Evolutionary conservation across 495 filamentous ascomycete species (phyloP).

Genomic region (Annulohypoxylon bovei): DNA sequence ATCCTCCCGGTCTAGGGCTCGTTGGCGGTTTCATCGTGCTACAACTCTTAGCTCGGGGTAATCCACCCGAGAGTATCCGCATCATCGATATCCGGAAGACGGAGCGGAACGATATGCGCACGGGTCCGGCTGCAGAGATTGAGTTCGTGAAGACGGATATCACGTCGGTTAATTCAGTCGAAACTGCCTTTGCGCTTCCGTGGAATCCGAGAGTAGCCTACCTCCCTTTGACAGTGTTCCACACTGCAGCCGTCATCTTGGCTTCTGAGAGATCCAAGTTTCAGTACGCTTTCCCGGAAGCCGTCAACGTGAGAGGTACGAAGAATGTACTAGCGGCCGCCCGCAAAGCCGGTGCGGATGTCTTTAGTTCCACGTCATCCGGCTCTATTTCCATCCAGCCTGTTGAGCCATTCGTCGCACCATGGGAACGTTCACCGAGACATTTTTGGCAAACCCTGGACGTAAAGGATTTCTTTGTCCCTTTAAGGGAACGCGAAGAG

Average conservation of each 20-base stretch:
- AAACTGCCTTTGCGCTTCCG: constrained; percentile 49
- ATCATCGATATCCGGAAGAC: constrained; percentile 54
- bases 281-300: constrained; percentile 50
- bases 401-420: constrained; percentile 59
- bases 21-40: constrained; percentile 57
- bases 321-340: constrained; percentile 65
- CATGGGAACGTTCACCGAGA: constrained; percentile 56
- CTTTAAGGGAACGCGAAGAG: constrained; percentile 56
- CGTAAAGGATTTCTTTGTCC: constrained; percentile 53
- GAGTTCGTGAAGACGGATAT: constrained; percentile 57
- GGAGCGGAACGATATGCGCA: constrained; percentile 50
- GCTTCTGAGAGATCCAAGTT: constrained; percentile 54
- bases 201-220: constrained; percentile 47
- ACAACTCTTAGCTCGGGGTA: constrained; percentile 56
- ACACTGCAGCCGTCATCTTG: constrained; percentile 57
- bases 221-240: constrained; percentile 56
- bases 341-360: constrained; percentile 57
- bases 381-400: constrained; percentile 62
- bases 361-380: constrained; percentile 69
- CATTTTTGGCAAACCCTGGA: constrained; percentile 60
- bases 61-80: constrained; percentile 51
- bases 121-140: constrained; percentile 41
- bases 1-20: constrained; percentile 45
- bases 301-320: constrained; percentile 68
- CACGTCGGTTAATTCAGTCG: constrained; percentile 48